Base-by-base conservation (phyloP, 2,329 filamentous ascomycete genomes). In the Fusarium udum region DNA sequence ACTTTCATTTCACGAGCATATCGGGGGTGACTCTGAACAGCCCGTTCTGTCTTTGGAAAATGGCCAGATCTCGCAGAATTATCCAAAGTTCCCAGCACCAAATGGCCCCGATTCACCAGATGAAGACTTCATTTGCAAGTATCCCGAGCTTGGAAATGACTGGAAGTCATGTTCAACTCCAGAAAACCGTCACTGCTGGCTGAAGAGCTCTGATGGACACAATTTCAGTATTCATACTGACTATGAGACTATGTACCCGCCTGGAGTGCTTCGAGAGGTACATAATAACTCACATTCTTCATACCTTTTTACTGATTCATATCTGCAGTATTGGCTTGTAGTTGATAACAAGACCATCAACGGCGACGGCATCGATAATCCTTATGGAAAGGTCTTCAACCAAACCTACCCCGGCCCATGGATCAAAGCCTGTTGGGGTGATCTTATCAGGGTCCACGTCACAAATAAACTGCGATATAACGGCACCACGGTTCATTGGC, bases 221-320 rank as follows among this genome's bases (percentile, higher is more conserved):
- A 56, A 49, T 7, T 67, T 66, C 4, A 22, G 55, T 11, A 59
- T 67, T 24, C 10, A 49, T n/a, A 59, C 64, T 39, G 49, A 66
- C 7, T 67, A 66, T n/a, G 64, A 66, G 43, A 49, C 40, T 34
- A 48, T 66, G 11, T 59, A 39, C 18, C 64, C 64, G 0, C 51
- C 55, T 13, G 64, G 64, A 24, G 26, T 66, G 6, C 43, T 66
- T 22, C 46, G 64, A 39, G 61, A 67, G 64, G 51, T 66, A 34
- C 18, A 36, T 6, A 28, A 7, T 14, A 20, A 22, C 6, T 14
- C 12, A 15, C 18, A 6, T 24, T 18, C 15, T 13, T 28, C 24
- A 14, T 18, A 20, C 18, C 10, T 15, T 14, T 18, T 24, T 13
- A 14, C 28, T 49, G 11, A 49, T 9, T 9, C 5, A 16, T 34